phyloP scores from a whole-genome alignment of 208 protist genomes.

The Leishmania gerbilli region DNA sequence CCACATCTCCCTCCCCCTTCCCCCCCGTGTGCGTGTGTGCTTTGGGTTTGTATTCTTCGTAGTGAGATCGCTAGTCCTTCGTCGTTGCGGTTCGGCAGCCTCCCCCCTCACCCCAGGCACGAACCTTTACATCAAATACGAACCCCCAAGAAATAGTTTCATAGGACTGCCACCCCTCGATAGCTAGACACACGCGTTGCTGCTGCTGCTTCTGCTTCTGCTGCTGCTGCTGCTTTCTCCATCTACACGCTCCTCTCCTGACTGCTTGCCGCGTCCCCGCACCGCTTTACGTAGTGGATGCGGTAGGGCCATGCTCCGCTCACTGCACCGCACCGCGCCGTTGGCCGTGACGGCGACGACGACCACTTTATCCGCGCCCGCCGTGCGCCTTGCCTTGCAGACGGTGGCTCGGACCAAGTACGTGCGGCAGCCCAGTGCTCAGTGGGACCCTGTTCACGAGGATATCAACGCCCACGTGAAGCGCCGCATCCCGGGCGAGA shows the following conservation, averaged over 20 bases:
- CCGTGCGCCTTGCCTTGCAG: slow-evolving; percentile 18
- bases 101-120: not conserved
- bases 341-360: slow-evolving; percentile 7
- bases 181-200: not conserved
- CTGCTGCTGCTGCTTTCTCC: not conserved
- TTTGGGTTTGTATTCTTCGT: not conserved
- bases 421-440: slow-evolving; percentile 74
- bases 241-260: not conserved
- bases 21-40: too few species aligned
- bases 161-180: not conserved
- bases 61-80: not conserved
- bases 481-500: slow-evolving; percentile 90
- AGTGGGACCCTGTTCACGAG: slow-evolving; percentile 90
- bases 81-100: not conserved
- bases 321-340: slow-evolving; percentile 22
- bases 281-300: not conserved
- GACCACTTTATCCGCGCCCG: slow-evolving; percentile 4
- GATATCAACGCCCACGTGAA: slow-evolving; percentile 93
- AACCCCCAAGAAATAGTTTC: not conserved
- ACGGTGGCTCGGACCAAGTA: slow-evolving; percentile 68
- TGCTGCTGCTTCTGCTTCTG: not conserved
- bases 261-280: not conserved
- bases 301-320: slow-evolving; percentile 20
- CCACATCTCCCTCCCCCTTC: too few species aligned
- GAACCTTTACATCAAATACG: not conserved